Evolutionary conservation across 495 filamentous ascomycete genomes (phyloP).

Genomic region (Darksidea phi): DNA sequence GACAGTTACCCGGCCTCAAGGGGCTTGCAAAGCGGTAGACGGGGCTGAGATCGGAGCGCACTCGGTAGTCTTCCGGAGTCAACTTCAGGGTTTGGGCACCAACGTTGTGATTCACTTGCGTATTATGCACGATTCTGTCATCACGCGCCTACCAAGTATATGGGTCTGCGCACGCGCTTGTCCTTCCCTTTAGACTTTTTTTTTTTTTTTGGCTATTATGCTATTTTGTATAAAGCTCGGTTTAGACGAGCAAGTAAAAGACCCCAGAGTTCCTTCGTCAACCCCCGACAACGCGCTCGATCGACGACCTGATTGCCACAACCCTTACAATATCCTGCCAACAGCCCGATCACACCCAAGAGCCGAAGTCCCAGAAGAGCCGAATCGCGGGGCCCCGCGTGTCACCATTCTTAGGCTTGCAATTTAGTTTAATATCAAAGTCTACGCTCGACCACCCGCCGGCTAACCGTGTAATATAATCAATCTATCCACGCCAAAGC

Average conservation of each 20-base stretch:
- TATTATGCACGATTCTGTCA: neutral
- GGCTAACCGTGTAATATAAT: slow-evolving; percentile 23
- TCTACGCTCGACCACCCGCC: slow-evolving; percentile 2
- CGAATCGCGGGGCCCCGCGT: slow-evolving; percentile 33
- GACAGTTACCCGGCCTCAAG: too few relatives aligned
- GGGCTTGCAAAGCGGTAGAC: too few relatives aligned
- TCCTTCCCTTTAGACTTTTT: too few relatives aligned
- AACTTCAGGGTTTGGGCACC: too few relatives aligned
- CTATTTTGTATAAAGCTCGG: too few relatives aligned
- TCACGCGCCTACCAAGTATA: neutral
- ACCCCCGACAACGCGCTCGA: neutral
- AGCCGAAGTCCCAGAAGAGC: slow-evolving; percentile 11
- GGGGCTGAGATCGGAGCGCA: too few relatives aligned
- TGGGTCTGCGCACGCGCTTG: too few relatives aligned
- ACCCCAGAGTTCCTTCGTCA: too few relatives aligned
- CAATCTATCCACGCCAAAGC: slow-evolving; percentile 5
- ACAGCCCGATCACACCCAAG: neutral
- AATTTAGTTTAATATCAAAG: slow-evolving; percentile 20
- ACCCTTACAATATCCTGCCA: neutral
- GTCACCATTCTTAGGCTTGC: neutral
- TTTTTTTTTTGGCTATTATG: too few relatives aligned
- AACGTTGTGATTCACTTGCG: neutral
- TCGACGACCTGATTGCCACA: neutral
- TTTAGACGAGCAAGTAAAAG: too few relatives aligned
- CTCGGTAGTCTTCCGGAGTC: too few relatives aligned